Conservation (phyloP, 2,329 filamentous ascomycete genomes). For the Botrytis aclada region DNA sequence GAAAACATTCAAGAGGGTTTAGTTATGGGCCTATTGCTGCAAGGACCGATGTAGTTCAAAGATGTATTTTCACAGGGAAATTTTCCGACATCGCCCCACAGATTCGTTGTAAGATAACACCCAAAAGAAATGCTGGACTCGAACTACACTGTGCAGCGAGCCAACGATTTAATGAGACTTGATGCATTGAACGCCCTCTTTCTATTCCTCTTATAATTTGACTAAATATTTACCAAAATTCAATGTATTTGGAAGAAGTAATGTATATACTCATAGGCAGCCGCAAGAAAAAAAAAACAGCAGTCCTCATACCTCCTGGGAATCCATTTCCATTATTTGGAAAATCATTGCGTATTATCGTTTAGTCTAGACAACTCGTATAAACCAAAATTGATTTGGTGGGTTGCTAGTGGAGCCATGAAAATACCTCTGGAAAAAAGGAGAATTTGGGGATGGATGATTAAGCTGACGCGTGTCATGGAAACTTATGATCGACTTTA, state of each 20-base stretch:
- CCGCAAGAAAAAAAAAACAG: neutral
- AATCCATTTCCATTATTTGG: neutral
- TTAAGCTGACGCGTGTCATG: constrained; percentile 7
- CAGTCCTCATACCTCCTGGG: neutral
- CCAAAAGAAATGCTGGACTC: too few relatives aligned
- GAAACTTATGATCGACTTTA: neutral
- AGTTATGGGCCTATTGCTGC: neutral
- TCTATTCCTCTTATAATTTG: neutral
- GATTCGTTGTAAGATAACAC: neutral
- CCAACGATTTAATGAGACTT: neutral
- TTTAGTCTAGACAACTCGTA: neutral
- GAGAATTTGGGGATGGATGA: neutral
- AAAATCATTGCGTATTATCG: neutral
- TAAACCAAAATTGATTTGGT: neutral
- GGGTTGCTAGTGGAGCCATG: neutral
- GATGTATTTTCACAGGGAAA: neutral
- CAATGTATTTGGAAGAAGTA: neutral
- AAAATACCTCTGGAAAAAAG: neutral
- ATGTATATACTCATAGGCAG: neutral
- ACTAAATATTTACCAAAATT: neutral
- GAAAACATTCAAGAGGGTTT: neutral
- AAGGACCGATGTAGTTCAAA: neutral
- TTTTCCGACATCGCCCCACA: neutral
- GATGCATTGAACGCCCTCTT: neutral
- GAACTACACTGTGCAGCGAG: neutral